Percentiles rank a stretch among this genome's conserved stretches.
phyloP scores from a whole-genome alignment of 129 eudicot species.

The Chrysanthemum lavandulifolium region DNA sequence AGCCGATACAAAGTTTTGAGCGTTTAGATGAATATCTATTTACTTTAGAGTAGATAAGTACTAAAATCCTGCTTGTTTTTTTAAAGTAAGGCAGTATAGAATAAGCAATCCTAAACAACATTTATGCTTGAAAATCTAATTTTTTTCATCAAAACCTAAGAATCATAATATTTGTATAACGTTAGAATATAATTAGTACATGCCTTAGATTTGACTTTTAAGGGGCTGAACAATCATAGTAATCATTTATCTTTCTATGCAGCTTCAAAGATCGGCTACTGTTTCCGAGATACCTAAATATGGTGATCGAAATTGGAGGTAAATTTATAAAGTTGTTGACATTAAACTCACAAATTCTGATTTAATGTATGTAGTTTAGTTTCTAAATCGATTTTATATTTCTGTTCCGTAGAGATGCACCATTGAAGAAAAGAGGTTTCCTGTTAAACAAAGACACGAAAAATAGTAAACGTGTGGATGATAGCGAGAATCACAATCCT shows the following conservation, averaged over 20 bases:
- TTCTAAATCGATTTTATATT: background rate
- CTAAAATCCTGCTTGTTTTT: background rate
- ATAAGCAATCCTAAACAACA: no score
- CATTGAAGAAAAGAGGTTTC: conserved; percentile 66
- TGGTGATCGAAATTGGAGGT: conserved; percentile 61
- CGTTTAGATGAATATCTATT: no score
- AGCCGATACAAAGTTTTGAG: no score
- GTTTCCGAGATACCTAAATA: conserved; percentile 53
- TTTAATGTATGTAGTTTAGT: background rate
- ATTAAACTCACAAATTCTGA: background rate
- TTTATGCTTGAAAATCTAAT: background rate
- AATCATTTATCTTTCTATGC: conserved; percentile 7
- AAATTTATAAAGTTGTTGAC: conserved; percentile 4
- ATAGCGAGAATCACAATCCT: conserved; percentile 79
- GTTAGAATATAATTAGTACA: no score
- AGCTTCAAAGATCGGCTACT: conserved; percentile 59
- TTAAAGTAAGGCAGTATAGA: no score
- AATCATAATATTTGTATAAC: background rate
- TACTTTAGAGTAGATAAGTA: no score
- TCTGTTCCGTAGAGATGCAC: conserved; percentile 52
- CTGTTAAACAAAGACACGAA: conserved; percentile 30
- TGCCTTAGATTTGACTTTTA: background rate
- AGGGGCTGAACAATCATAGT: background rate
- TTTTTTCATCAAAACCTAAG: background rate
- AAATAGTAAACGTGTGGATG: conserved; percentile 32